A percentile compares a stretch with the other conserved stretches of the same genome.
Evolutionary conservation across 2,329 filamentous ascomycete genomes (phyloP).

Genomic region (Ophiostoma tasmaniense): DNA sequence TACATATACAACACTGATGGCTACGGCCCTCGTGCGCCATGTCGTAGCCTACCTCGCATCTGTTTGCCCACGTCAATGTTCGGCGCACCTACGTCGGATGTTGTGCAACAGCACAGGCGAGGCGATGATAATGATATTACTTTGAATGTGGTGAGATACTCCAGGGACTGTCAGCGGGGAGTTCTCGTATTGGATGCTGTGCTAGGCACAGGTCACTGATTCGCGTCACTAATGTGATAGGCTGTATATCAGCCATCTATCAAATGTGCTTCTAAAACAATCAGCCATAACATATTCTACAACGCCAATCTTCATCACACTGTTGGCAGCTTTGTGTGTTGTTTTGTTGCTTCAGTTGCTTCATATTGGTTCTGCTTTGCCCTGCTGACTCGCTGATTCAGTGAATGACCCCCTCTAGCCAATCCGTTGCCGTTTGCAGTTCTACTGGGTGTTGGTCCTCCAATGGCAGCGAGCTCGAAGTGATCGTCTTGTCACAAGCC

Average conservation of each 20-base stretch:
- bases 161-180: neutral
- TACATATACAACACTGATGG: neutral
- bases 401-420: neutral
- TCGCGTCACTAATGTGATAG: neutral
- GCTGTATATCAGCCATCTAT: no score
- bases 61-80: neutral
- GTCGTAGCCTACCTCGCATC: slow-evolving; percentile 4
- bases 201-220: neutral
- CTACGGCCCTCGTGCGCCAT: neutral
- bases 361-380: neutral
- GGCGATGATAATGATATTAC: neutral
- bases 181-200: neutral
- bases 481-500: neutral
- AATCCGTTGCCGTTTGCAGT: neutral
- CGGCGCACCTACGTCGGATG: slow-evolving; percentile 5
- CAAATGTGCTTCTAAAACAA: no score
- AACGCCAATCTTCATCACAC: neutral
- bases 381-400: neutral
- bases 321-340: neutral
- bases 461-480: slow-evolving; percentile 6
- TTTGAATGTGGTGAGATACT: neutral
- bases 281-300: neutral
- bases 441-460: slow-evolving; percentile 7
- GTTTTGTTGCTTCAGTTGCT: neutral
- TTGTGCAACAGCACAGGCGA: slow-evolving; percentile 9